Evolutionary conservation across 768 basidiomycete genomes (phyloP), one percentile per base, ranked within the genome.

Genomic region (Megacollybia marginata): DNA sequence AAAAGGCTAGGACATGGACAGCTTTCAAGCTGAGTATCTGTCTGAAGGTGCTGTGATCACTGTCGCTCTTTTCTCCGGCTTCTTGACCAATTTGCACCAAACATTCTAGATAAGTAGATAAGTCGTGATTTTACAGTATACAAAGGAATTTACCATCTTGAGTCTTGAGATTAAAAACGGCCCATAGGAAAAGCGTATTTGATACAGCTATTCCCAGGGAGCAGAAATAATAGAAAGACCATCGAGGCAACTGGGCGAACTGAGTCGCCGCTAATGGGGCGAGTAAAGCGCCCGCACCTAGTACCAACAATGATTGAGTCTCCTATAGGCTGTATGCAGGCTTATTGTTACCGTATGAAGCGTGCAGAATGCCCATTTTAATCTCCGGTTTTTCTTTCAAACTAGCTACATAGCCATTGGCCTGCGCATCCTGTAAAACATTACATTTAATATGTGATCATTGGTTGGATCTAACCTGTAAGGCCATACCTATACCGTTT

Each of bases 231-330:
- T 92, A 85, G 61, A 86, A 84, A 1, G 82, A 86, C 91, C 90
- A 92, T 33, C 68, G 73, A 0, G 54, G 62, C 19, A 78, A 57
- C 49, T 80, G 78, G 0, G 87, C 72, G 55, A 94, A 93, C 50
- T 91, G 86, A 0, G 92, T 94, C 0, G 91, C 76, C 0, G 85
- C 79, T 15, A 94, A 73, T 2, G 92, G 92, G 0, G 90, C 64
- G 8, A 69, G 69, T 9, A 88, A 66, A 2, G 85, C 85, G 1
- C 86, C 86, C 0, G 74, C 65, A 16, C 86, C 85, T 87, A n/a
- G n/a, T n/a, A 34, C 5, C 45, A 15, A 34, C 23, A 28, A 28
- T 28, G 6, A 28, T 3, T 28, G 23, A 28, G 23, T 28, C 4
- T 2, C 23, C 6, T 6, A 28, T 28, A 28, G 23, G 23, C 6